Evolutionary conservation across 805 yeast species (phyloP), one percentile per base, ranked within the genome.

Genomic region (Kuraishia molischiana): DNA sequence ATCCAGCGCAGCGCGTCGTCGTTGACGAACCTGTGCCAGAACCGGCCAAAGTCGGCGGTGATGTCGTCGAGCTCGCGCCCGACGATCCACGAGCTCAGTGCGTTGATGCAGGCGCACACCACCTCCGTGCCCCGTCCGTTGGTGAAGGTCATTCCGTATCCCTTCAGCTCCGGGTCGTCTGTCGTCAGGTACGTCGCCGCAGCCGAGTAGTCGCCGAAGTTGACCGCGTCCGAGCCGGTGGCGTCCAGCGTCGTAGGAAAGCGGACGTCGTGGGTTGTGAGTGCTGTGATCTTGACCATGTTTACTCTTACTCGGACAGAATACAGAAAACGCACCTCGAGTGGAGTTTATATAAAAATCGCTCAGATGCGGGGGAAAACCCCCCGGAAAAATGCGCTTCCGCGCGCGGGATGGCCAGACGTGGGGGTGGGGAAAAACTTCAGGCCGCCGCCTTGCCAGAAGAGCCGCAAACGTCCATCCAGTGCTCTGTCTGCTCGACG

Each of bases 131-230:
- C 67, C 19, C 64, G 50, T 30, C 67, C 67, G 40, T 54, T 60
- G 32, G 64, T 61, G 51, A 64, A 64, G 4, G 69, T 61, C 63
- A 64, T 63, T 10, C 69, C 69, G 38, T 58, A 58, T 21, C 69
- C 69, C n/a, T 44, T 44, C 13, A 58, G 41, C 2, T 44, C 51
- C 5, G 50, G 38, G 35, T 43, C 37, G 34, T 49, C 51, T 24
- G 66, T 62, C 34, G 50, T 38, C 19, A 62, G 47, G 24, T 53
- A 52, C 14, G 58, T 44, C 35, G 58, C 62, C n/a, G 64, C 65
- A 30, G 64, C 62, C 9, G 68, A 61, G 40, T 62, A 62, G 48
- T 64, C 66, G 4, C 66, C 67, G 26, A 55, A 58, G 44, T 64
- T 62, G 56, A 64, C 58, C 37, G 69, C 69, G 44, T 64, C 69